Evolutionary conservation across 2,329 filamentous ascomycete genomes (phyloP).

Genomic region (Lachnellula suecica): DNA sequence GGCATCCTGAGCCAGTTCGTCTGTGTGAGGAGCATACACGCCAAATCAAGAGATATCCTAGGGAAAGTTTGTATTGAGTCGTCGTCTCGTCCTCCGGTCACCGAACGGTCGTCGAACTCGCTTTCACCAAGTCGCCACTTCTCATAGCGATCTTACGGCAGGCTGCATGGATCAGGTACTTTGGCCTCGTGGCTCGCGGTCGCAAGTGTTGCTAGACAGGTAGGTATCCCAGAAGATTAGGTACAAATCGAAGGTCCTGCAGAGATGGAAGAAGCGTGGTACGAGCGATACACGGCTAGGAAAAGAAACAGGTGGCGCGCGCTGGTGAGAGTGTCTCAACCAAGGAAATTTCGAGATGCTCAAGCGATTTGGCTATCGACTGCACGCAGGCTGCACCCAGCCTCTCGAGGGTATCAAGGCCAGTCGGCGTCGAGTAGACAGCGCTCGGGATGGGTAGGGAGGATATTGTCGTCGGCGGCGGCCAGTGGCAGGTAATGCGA

Average conservation of each 20-base stretch:
- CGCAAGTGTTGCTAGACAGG: background rate
- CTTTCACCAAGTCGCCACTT: slow-evolving; percentile 18
- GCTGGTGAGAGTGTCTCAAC: slow-evolving; percentile 3
- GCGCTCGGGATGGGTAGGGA: background rate
- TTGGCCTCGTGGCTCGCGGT: slow-evolving; percentile 2
- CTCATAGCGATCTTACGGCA: slow-evolving; percentile 19
- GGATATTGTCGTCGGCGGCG: background rate
- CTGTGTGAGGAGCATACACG: slow-evolving; percentile 34
- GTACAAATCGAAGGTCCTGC: background rate
- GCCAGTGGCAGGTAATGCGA: background rate
- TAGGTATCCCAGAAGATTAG: too few relatives aligned
- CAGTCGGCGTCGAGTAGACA: slow-evolving; percentile 2
- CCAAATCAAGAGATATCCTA: slow-evolving; percentile 6
- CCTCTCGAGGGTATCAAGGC: slow-evolving; percentile 7
- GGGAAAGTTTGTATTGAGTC: slow-evolving; percentile 5
- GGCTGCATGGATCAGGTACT: slow-evolving; percentile 12
- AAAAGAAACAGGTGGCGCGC: slow-evolving; percentile 11
- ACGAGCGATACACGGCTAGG: background rate
- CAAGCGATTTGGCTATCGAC: slow-evolving; percentile 11
- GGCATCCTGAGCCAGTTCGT: slow-evolving; percentile 35
- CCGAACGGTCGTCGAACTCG: slow-evolving; percentile 11
- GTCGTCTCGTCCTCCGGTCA: slow-evolving; percentile 15
- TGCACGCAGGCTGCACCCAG: slow-evolving; percentile 17
- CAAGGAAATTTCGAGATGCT: slow-evolving; percentile 1
- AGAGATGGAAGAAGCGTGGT: slow-evolving; percentile 11